Base-by-base conservation (phyloP, 306 rosid species). In the Castanospermum australe region DNA sequence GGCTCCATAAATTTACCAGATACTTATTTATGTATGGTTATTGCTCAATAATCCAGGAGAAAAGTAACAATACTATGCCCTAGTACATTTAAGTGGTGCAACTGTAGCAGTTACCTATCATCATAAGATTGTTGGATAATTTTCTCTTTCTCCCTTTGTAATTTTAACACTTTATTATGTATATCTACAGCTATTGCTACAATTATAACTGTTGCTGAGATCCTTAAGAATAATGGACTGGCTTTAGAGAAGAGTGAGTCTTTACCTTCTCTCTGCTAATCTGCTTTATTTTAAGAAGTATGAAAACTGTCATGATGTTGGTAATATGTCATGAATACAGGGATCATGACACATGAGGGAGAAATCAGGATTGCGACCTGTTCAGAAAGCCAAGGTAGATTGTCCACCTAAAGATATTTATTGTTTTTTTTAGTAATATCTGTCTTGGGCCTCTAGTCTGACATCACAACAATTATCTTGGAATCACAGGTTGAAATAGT, bases 171-270 rank as follows among this genome's bases (percentile, higher is more conserved):
- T 54, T 8, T 0, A 54, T 54, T 9, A 20, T 60, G 32, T 36
- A 32, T 51, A 0, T 86, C 50, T 47, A 13, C 79, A 86, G 86
- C 84, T 67, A 86, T 86, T 70, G 76, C 86, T 4, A 86, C 86
- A 0, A 84, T 86, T 12, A 86, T 86, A 4, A 82, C 89, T 8
- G 61, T 86, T 78, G 84, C 89, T 54, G 89, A 86, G 69, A 86
- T 86, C 30, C 45, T 86, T 66, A 82, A 86, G 77, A 86, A 86
- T 76, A 86, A 82, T 64, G 89, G 84, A 24, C 62, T 86, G 21
- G 89, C 89, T 36, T 61, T 82, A 6, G 89, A 86, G 72, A 82
- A 82, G 80, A 86, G 84, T 86, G 60, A 36, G 78, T 28, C 48
- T 67, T 73, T 55, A 50, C 24, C 47, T 17, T 36, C 17, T 38